phyloP scores from a whole-genome alignment of 768 basidiomycete species.

The Suillus subluteus region DNA sequence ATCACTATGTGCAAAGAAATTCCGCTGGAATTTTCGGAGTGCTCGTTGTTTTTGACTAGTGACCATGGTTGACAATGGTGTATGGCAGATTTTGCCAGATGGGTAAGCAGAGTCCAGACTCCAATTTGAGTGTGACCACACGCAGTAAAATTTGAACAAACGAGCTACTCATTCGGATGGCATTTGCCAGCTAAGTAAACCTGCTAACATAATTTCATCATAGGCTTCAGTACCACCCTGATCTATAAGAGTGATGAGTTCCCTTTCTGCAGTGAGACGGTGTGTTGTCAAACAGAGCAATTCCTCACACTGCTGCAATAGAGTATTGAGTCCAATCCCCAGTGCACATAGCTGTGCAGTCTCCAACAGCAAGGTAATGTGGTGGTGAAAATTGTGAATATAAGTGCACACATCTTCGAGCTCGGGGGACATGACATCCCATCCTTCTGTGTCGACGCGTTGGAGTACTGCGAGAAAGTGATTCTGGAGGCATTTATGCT shows the following conservation, averaged over 20 bases:
- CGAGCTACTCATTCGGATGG: neutral
- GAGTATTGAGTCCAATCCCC: no score
- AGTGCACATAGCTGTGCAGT: no score
- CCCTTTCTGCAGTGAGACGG: neutral
- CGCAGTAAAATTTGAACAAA: neutral
- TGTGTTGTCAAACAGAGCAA: neutral
- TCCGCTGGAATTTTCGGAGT: neutral
- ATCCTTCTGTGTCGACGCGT: neutral
- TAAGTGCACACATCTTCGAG: neutral
- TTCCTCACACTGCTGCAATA: no score
- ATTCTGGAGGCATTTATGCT: neutral
- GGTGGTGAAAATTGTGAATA: neutral
- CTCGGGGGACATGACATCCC: neutral
- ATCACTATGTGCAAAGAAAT: neutral
- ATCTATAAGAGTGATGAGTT: neutral
- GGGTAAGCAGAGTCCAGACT: conserved; percentile 2
- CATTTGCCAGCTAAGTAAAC: neutral
- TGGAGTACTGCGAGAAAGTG: neutral
- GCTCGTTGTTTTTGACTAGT: neutral
- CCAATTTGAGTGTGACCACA: neutral
- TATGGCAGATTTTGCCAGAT: neutral
- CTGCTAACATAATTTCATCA: neutral
- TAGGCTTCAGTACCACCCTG: neutral
- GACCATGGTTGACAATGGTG: neutral
- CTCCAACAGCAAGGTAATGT: neutral